Conservation (phyloP, 768 basidiomycete species). For the Kwoniella dendrophila region DNA sequence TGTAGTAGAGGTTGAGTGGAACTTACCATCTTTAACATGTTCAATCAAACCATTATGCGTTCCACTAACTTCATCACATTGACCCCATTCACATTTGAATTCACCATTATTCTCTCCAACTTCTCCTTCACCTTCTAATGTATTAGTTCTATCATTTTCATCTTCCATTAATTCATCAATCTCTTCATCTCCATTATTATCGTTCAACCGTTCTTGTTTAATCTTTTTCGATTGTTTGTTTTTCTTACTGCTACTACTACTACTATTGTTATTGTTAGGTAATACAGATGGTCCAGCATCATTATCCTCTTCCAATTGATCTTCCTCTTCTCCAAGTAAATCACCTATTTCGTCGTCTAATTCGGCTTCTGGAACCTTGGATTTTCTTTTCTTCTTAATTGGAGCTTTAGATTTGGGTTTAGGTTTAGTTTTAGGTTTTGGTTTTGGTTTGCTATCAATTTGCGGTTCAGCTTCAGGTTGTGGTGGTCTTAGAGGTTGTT, state of each 20-base stretch:
- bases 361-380: neutral
- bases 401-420: conserved; percentile 1
- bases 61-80: conserved; percentile 72
- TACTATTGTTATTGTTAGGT: too few species aligned
- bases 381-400: conserved; percentile 4
- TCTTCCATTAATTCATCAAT: neutral
- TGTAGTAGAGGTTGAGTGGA: too few species aligned
- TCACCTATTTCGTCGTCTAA: conserved; percentile 39
- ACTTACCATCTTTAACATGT: conserved; percentile 78
- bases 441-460: neutral
- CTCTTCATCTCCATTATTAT: too few species aligned
- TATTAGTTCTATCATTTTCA: too few species aligned
- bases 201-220: neutral
- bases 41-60: conserved; percentile 74
- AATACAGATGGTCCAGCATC: neutral
- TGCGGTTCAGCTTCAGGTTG: neutral
- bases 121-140: conserved; percentile 3
- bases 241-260: neutral
- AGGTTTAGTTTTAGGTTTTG: neutral
- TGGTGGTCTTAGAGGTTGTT: too few species aligned
- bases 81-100: conserved; percentile 73
- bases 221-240: neutral
- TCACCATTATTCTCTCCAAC: neutral
- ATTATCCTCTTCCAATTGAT: conserved; percentile 1
- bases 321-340: conserved; percentile 22